Base-by-base conservation (phyloP, 1,284 basidiomycete genomes). In the Mycena sp. region DNA sequence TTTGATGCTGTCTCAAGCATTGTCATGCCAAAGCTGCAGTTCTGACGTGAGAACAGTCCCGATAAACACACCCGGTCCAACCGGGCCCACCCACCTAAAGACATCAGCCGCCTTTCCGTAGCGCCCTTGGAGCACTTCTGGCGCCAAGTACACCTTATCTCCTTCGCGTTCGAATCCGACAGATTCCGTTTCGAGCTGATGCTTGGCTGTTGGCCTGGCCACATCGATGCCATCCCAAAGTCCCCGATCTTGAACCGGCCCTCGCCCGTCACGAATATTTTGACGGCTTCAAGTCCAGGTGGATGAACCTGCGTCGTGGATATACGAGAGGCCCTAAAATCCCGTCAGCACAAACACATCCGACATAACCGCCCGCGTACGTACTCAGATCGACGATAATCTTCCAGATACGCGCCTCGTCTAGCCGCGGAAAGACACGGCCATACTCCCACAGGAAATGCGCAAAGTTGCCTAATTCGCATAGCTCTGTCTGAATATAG, bases 201-300 rank as follows among this genome's bases (percentile, higher is more conserved):
- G 12, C 74, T 73, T 28, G 66, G 67, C 2, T 9, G 32, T 14
- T 35, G 78, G 80, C 45, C 94, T 3, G 94, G 94, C 90, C 92
- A 95, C 53, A 93, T 71, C 3, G 93, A 91, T 6, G 96, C 96
- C 85, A 98, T 92, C n/a, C 98, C 98, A 83, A 99, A 99, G 78
- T 99, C 98, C 16, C 96, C 96, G 74, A 99, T 96, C 83, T 96
- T 98, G 80, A 99, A 92, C 28, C 93, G 88, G 6, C 97, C 97
- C 63, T 92, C 87, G 25, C 87, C 84, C 3, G 95, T 96, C 69
- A 99, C 87, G 74, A 99, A 95, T 59, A 99, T 91, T 99, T 99
- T 60, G 94, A 96, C 14, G 98, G 98, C 81, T 99, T 99, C 70
- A 99, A 83, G 79, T 99, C 98, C 59, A 99, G 87, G 80, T 99